Base-by-base conservation (phyloP, 345 rosid species). In the Cardamine resedifolia region DNA sequence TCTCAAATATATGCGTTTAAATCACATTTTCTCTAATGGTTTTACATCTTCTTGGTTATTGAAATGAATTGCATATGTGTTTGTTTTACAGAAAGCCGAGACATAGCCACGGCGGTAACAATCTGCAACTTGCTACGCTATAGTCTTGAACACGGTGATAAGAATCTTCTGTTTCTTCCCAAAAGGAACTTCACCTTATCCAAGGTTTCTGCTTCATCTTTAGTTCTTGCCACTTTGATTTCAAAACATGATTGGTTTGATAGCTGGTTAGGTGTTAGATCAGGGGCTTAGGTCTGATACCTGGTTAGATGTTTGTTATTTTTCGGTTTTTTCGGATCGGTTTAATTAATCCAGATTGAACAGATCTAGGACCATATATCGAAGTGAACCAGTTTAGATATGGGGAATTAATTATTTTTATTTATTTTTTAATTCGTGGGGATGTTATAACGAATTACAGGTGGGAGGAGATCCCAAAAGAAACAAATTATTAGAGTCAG, bases 91-190 rank as follows among this genome's bases (percentile, higher is more conserved):
- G 92, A 85, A 56, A 82, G 70, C 81, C 63, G 19, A 26, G 84
- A 87, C 70, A 83, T 77, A 63, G 81, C 73, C 57, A 88, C 89
- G 0, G 87, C 77, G 52, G 72, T 86, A 50, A 30, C 86, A 53
- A 73, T 87, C 39, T 56, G 79, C 31, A 83, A 86, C 58, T 82
- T 92, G 95, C 68, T 92, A 79, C 83, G 83, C 39, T 83, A 90
- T 77, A 84, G 86, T 65, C 90, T 92, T 34, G 91, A 90, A 78
- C 92, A 85, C 26, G 91, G 91, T 34, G 98, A 92, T 64, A 87
- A 85, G 73, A 80, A 88, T 78, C 76, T 92, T 33, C 51, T 6
- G 20, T 61, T 39, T 75, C 39, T 26, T 20, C 88, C 86, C 15
- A 74, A 2, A 64, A 82, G 64, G 82, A 77, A 67, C 58, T 57